Conservation (phyloP, 176 grass and related monocot genomes). For the Urochloa ruziziensis region DNA sequence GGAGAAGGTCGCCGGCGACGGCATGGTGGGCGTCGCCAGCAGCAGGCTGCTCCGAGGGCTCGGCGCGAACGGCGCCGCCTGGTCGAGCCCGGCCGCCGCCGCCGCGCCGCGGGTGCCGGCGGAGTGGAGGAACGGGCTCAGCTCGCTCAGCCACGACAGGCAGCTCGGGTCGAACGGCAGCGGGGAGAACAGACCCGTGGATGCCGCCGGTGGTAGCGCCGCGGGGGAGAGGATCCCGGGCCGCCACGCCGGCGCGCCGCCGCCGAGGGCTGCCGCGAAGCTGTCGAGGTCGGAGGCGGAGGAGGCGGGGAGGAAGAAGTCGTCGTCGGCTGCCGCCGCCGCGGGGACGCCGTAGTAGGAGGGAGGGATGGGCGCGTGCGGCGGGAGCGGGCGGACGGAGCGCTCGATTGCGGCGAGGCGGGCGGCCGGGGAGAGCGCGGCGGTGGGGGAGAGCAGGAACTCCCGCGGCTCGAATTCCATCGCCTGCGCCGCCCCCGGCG, state of each 20-base stretch:
- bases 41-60: conserved; percentile 56
- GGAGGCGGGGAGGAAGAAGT: background rate
- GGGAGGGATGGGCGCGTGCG: background rate
- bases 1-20: conserved; percentile 57
- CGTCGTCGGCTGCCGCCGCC: background rate
- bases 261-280: conserved; percentile 6
- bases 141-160: conserved; percentile 60
- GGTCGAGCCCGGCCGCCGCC: too few species aligned
- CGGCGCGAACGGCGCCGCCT: conserved; percentile 16
- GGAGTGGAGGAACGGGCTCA: conserved; percentile 67
- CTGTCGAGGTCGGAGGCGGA: background rate
- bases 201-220: conserved; percentile 45
- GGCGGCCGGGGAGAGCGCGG: conserved; percentile 73
- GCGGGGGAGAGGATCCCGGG: conserved; percentile 79
- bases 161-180: conserved; percentile 53
- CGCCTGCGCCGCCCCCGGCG: background rate
- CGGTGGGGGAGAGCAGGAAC: conserved; percentile 33
- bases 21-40: conserved; percentile 60
- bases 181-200: conserved; percentile 68
- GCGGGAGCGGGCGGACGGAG: conserved; percentile 51
- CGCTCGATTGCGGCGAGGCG: conserved; percentile 71
- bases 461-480: conserved; percentile 30
- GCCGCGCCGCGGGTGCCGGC: background rate
- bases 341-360: background rate
- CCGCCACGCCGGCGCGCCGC: background rate